phyloP scores from a whole-genome alignment of 495 filamentous ascomycete genomes.

The Xylaria telfairii region DNA sequence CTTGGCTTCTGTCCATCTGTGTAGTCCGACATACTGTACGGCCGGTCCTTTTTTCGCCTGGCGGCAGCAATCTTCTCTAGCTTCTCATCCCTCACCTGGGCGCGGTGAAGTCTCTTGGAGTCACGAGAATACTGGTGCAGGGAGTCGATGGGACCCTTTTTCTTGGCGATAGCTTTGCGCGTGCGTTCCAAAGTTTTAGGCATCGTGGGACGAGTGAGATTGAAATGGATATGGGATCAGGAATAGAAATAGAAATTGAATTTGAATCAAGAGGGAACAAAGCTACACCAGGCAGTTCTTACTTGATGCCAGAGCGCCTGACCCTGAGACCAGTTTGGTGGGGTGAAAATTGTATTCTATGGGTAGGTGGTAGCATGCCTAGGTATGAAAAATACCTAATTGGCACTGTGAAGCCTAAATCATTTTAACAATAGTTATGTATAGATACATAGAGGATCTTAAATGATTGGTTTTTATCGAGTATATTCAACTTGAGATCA shows the following conservation, averaged over 20 bases:
- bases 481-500: background rate
- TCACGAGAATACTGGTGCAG: slow-evolving; percentile 87
- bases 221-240: too few relatives aligned
- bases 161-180: slow-evolving; percentile 82
- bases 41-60: slow-evolving; percentile 69
- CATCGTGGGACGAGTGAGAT: slow-evolving; percentile 56
- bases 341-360: slow-evolving; percentile 21
- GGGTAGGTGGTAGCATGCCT: too few relatives aligned
- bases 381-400: background rate
- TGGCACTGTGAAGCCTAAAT: background rate
- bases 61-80: slow-evolving; percentile 67
- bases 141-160: slow-evolving; percentile 68
- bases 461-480: background rate
- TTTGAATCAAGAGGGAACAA: background rate
- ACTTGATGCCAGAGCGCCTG: background rate
- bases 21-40: slow-evolving; percentile 59
- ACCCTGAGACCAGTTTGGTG: slow-evolving; percentile 6
- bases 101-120: slow-evolving; percentile 73
- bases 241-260: background rate
- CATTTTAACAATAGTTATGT: background rate
- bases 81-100: slow-evolving; percentile 76
- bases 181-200: slow-evolving; percentile 77
- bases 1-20: background rate
- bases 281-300: too few relatives aligned
- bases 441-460: background rate